Base-by-base conservation (phyloP, 2,329 filamentous ascomycete genomes). In the Trichophyton schoenleinii region DNA sequence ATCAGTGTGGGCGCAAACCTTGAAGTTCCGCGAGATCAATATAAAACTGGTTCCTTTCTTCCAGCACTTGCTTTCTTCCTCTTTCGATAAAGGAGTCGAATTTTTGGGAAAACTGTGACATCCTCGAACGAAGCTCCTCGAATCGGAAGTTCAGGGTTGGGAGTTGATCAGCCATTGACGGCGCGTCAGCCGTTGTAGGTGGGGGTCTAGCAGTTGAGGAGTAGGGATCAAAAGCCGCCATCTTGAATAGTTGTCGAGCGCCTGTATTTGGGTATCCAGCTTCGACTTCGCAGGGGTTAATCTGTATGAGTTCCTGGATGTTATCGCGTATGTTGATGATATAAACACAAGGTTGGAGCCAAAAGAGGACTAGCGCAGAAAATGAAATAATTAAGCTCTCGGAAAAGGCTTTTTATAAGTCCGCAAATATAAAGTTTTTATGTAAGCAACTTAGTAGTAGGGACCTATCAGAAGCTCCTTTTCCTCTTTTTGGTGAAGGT, bases 11-110 rank as follows among this genome's bases (percentile, higher is more conserved):
- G 57, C 38, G 57, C 57, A 44, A 80, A 95, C 92, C 92, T 78
- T 95, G 87, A 41, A 96, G 77, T 73, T 97, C 94, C 53, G 90
- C 87, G 25, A 97, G 79, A 69, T 88, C 95, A 78, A 94, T 87
- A 65, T 88, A 88, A 71, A 96, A 99, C 64, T 95, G 87, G 70
- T 96, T 97, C 70, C 91, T 85, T 78, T 97, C 91, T 69, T 96
- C 91, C 6, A 97, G 74, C 0, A 97, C 89, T 60, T 89, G 84
- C 74, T 95, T 95, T 58, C 92, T 83, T 0, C 91, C 91, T 65
- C 89, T 86, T 70, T 96, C 92, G 65, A 99, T 96, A 68, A 96
- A 97, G 0, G 86, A 85, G 71, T 99, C 94, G 68, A 99, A 99
- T 68, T 85, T 87, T 7, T 84, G 82, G 0, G 88, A 96, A 73